Conservation (phyloP, 1,284 basidiomycete genomes). For the Thelephora terrestris region DNA sequence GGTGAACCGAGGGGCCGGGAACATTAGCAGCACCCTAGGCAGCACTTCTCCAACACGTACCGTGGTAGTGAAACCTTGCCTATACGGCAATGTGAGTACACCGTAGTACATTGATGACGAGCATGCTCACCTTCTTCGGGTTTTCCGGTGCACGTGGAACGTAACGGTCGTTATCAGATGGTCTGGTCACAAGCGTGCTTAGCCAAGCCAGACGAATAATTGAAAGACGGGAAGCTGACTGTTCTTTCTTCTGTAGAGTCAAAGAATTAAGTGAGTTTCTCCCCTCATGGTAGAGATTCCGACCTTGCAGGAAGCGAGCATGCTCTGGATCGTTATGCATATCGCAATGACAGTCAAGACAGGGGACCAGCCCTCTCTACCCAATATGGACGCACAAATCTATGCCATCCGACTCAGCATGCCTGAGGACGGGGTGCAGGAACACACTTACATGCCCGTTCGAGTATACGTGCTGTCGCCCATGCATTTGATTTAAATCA, state of each 20-base stretch:
- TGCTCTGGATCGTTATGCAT: slow-evolving; percentile 77
- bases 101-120: background rate
- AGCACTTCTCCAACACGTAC: slow-evolving; percentile 26
- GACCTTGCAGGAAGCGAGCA: slow-evolving; percentile 82
- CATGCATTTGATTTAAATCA: slow-evolving; percentile 2
- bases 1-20: no score
- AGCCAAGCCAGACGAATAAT: background rate
- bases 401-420: slow-evolving; percentile 17
- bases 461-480: slow-evolving; percentile 67
- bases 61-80: slow-evolving; percentile 74
- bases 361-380: slow-evolving; percentile 72
- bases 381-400: slow-evolving; percentile 81
- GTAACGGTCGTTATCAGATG: slow-evolving; percentile 72
- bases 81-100: slow-evolving; percentile 13
- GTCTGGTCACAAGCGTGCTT: slow-evolving; percentile 30
- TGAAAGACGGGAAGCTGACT: slow-evolving; percentile 29
- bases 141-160: slow-evolving; percentile 71
- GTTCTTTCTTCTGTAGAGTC: slow-evolving; percentile 55
- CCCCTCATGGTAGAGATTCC: slow-evolving; percentile 2
- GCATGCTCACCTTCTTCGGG: slow-evolving; percentile 65
- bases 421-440: slow-evolving; percentile 1
- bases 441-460: slow-evolving; percentile 63
- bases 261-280: background rate
- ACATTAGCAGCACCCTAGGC: no score
- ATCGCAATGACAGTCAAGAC: slow-evolving; percentile 70